These are phyloP conservation scores for Debaryomyces fabryi DNA, from an alignment of 1,139 yeast species.

Conservation along the genomic window DNA sequence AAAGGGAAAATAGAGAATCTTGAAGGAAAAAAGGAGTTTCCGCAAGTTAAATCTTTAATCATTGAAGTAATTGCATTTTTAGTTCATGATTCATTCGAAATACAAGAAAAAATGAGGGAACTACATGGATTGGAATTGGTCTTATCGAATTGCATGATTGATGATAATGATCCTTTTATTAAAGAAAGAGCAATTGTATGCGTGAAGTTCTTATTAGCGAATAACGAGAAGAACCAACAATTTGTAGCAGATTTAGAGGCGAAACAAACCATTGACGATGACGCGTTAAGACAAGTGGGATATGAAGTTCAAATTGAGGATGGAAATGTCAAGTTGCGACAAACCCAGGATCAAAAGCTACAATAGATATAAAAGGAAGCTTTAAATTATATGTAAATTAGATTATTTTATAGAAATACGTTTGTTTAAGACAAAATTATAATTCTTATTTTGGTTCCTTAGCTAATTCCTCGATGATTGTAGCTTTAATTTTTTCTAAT, in stretches of 20 bases:
- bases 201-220: slow-evolving; percentile 63
- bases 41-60: slow-evolving; percentile 60
- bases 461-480: slow-evolving; percentile 69
- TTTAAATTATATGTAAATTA: slow-evolving; percentile 5
- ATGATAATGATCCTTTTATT: slow-evolving; percentile 84
- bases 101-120: slow-evolving; percentile 70
- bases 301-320: slow-evolving; percentile 40
- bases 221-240: slow-evolving; percentile 69
- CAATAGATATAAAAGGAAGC: neutral
- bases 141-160: slow-evolving; percentile 81
- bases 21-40: slow-evolving; percentile 46
- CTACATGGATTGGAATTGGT: slow-evolving; percentile 71
- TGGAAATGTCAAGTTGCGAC: slow-evolving; percentile 36
- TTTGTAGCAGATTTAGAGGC: slow-evolving; percentile 62
- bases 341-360: slow-evolving; percentile 4
- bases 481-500: slow-evolving; percentile 69
- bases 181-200: slow-evolving; percentile 85
- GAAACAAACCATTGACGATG: slow-evolving; percentile 33
- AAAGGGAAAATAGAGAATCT: slow-evolving; percentile 9
- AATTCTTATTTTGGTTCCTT: slow-evolving; percentile 33
- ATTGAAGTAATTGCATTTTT: slow-evolving; percentile 64
- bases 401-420: neutral
- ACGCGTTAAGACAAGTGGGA: slow-evolving; percentile 41
- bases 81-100: slow-evolving; percentile 49
- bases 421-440: neutral